Percentiles rank a stretch among this genome's conserved stretches.
phyloP scores from a whole-genome alignment of 768 basidiomycete genomes.

The Russula vinacea region DNA sequence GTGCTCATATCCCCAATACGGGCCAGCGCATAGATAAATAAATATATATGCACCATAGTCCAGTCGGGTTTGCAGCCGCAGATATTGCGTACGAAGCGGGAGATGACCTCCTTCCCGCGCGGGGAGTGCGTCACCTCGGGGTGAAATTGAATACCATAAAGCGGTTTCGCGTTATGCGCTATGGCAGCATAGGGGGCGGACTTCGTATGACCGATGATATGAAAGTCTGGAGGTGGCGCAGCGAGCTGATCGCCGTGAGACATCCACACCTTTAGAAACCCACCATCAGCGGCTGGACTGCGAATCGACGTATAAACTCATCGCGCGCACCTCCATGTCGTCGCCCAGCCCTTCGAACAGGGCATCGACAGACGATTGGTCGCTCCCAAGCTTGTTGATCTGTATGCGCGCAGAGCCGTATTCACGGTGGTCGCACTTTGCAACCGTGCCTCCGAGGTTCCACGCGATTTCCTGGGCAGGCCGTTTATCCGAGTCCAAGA shows the following conservation, averaged over 20 bases:
- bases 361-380: slow-evolving; percentile 53
- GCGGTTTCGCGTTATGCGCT: slow-evolving; percentile 81
- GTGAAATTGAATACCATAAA: slow-evolving; percentile 98
- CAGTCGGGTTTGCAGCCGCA: slow-evolving; percentile 80
- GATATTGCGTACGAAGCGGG: slow-evolving; percentile 77
- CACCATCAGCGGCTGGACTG: neutral
- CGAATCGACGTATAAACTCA: neutral
- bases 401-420: slow-evolving; percentile 89
- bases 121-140: slow-evolving; percentile 96
- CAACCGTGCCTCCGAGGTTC: slow-evolving; percentile 79
- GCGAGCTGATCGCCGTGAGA: slow-evolving; percentile 96
- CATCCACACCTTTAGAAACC: slow-evolving; percentile 87
- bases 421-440: slow-evolving; percentile 86
- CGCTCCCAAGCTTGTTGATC: slow-evolving; percentile 59
- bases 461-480: slow-evolving; percentile 82
- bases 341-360: slow-evolving; percentile 86
- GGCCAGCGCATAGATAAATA: neutral
- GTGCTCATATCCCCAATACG: neutral
- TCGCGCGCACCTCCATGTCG: slow-evolving; percentile 76
- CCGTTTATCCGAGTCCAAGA: neutral
- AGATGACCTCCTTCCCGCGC: slow-evolving; percentile 85
- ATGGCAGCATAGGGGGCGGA: slow-evolving; percentile 92
- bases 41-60: slow-evolving; percentile 71
- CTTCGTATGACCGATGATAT: slow-evolving; percentile 80
- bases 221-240: slow-evolving; percentile 75